Evolutionary conservation across 768 basidiomycete species (phyloP), one percentile per base, ranked within the genome.

Genomic region (Dacryopinax primogenitus): DNA sequence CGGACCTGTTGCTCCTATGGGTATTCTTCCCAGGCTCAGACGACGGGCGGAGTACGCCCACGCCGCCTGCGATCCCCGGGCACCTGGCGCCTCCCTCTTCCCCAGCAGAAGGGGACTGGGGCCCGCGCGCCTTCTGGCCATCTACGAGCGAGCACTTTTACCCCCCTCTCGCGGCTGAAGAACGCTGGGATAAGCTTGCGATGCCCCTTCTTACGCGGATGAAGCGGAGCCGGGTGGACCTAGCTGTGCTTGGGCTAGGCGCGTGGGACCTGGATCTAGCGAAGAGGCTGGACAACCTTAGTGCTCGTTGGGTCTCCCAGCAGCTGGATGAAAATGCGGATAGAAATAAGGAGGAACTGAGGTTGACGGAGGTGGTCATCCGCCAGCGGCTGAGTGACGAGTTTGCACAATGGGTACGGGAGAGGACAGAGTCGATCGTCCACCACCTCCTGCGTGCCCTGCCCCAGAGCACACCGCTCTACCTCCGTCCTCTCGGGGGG

Each of bases 181-280:
- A 65, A n/a, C 62, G 67, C 9, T 12, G 62, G 28, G 12, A 63
- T 3, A 33, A 63, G 34, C 62, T 67, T 11, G 34, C 65, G 9
- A 39, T 62, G 9, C 67, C 67, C 1, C 35, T 67, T 11, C 62
- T 67, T 16, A 23, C 44, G 35, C 39, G 28, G 18, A 23, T 65
- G 18, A 62, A 62, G 18, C 30, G 67, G 18, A 23, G 35, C 2
- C 36, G 51, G 32, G 64, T 67, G 15, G 67, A 67, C 62, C 21
- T 67, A 45, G 64, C 65, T 30, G 67, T 65, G 62, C 34, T 67
- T 16, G 67, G 67, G 3, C 61, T 65, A 11, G 66, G 66, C 23
- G 64, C 67, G 4, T 67, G 67, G 67, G 67, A 67, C 36, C 62
- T 67, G 7, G 67, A 64, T 21, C 64, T 67, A 47, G 62, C 63